Conservation (phyloP, 306 rosid species). For the Prunus mume region DNA sequence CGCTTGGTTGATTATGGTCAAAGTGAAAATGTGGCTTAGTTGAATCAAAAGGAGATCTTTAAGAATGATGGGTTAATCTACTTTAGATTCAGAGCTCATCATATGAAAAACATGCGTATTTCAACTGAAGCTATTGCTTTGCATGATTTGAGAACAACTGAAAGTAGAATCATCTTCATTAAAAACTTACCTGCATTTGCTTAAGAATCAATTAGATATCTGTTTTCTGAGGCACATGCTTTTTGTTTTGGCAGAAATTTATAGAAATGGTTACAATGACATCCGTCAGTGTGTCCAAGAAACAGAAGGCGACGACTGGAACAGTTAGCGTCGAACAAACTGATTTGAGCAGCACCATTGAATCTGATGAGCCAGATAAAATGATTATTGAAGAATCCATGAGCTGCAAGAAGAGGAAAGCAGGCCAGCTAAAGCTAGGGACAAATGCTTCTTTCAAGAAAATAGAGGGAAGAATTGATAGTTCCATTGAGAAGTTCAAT, state of each 20-base stretch:
- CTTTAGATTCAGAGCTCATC: too few relatives aligned
- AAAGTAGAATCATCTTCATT: not conserved
- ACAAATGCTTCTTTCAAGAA: slow-evolving; percentile 33
- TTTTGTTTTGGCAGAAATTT: slow-evolving; percentile 3
- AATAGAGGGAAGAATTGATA: slow-evolving; percentile 19
- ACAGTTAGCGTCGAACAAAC: slow-evolving; percentile 34
- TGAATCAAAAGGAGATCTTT: not conserved
- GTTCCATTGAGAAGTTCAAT: slow-evolving; percentile 17
- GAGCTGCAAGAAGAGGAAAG: slow-evolving; percentile 34
- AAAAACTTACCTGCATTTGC: not conserved
- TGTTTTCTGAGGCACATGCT: not conserved
- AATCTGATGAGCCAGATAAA: slow-evolving; percentile 20
- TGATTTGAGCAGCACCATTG: slow-evolving; percentile 13
- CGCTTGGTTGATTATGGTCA: not conserved
- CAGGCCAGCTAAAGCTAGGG: slow-evolving; percentile 36
- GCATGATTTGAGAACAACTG: not conserved
- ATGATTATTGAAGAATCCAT: slow-evolving; percentile 33
- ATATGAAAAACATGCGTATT: too few relatives aligned
- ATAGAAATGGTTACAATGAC: slow-evolving; percentile 31
- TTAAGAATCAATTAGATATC: not conserved
- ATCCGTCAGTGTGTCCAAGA: slow-evolving; percentile 28
- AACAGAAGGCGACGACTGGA: slow-evolving; percentile 33
- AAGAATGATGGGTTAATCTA: too few relatives aligned
- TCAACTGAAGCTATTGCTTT: not conserved
- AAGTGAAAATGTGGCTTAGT: not conserved